Percentiles rank a stretch among this genome's conserved stretches.
Conservation (phyloP, 495 filamentous ascomycete genomes). For the Podospora fimiseda region DNA sequence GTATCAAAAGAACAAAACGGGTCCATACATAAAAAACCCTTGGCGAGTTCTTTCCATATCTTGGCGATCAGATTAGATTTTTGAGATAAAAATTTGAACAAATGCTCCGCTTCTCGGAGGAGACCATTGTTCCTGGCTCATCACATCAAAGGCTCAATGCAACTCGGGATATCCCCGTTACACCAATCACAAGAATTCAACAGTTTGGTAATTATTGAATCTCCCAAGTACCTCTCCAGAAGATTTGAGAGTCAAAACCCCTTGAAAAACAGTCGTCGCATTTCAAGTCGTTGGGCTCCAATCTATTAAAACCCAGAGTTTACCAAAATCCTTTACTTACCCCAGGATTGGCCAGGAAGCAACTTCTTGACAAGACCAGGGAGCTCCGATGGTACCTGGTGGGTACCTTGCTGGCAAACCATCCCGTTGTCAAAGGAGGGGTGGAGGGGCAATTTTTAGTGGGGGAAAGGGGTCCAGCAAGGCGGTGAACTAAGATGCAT, state of each 20-base stretch:
- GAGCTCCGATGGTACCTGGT: neutral
- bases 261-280: no score
- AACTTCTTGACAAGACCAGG: neutral
- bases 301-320: no score
- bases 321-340: no score
- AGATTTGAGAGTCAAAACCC: no score
- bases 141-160: neutral
- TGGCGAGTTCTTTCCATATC: neutral
- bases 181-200: no score
- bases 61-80: neutral
- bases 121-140: neutral
- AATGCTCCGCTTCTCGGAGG: neutral
- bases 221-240: no score
- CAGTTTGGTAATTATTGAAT: no score
- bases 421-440: neutral
- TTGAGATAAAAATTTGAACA: neutral
- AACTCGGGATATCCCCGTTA: neutral
- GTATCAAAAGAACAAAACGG: neutral
- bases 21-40: neutral
- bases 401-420: neutral
- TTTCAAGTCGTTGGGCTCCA: no score
- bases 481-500: neutral
- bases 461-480: constrained; percentile 1
- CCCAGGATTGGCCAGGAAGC: neutral
- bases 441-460: constrained; percentile 3